Conservation (phyloP, 208 protist genomes). For the Angomonas deanei region DNA sequence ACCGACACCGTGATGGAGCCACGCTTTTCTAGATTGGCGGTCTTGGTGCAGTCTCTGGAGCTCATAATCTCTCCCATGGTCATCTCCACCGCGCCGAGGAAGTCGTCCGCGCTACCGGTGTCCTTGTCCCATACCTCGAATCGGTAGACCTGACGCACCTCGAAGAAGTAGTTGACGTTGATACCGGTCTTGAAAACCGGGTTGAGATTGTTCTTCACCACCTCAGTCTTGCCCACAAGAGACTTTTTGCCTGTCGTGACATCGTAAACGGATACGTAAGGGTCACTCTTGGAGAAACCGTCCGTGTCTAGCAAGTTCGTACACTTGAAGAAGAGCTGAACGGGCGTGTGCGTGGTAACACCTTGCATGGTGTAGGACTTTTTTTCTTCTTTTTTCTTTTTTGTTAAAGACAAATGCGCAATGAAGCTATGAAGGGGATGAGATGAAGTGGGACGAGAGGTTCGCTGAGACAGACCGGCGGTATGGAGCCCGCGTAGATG, state of each 20-base stretch:
- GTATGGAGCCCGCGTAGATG: too few species aligned
- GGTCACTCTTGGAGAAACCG: constrained; percentile 21
- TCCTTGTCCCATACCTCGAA: constrained; percentile 27
- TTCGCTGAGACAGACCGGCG: too few species aligned
- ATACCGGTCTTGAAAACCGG: constrained; percentile 26
- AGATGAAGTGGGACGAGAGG: too few species aligned
- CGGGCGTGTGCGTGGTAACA: constrained; percentile 11
- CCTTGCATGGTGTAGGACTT: too few species aligned
- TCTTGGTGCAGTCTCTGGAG: constrained; percentile 8
- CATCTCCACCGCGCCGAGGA: constrained; percentile 18
- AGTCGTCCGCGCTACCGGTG: constrained; percentile 16
- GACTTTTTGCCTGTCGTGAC: background rate
- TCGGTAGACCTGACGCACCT: constrained; percentile 18
- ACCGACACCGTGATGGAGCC: constrained; percentile 24
- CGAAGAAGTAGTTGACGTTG: constrained; percentile 29
- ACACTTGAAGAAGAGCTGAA: constrained; percentile 35
- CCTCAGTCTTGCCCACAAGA: constrained; percentile 21
- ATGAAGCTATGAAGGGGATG: too few species aligned
- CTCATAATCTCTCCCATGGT: constrained; percentile 25
- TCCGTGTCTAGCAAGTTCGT: constrained; percentile 17
- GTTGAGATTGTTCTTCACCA: constrained; percentile 28
- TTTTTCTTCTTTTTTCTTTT: too few species aligned
- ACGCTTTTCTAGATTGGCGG: constrained; percentile 12
- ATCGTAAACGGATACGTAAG: constrained; percentile 18
- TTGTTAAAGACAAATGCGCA: too few species aligned